Base-by-base conservation (phyloP, 352 stramenopile species). In the Hyaloperonospora brassicae region DNA sequence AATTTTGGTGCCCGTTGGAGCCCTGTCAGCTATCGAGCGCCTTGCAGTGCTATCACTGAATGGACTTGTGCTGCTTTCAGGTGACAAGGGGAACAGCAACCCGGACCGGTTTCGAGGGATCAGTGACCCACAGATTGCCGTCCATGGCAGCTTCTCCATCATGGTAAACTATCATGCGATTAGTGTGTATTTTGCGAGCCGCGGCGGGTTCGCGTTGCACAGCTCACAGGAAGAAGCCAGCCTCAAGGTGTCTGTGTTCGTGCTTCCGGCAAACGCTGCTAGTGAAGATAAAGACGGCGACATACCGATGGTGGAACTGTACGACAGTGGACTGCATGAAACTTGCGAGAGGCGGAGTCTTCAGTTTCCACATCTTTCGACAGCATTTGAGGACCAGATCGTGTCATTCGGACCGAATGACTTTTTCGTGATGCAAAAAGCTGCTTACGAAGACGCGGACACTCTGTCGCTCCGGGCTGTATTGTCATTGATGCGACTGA, bases 131-230 rank as follows among this genome's bases (percentile, higher is more conserved):
- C 91, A 98, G 62, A 97, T 98, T 34, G 93, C 94, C 0, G 81
- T 98, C 21, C 94, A 98, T 59, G 94, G 94, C 9, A 96, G 83
- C 34, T 97, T 98, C 61, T 97, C 85, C 1, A 80, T 98, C 47
- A 98, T 94, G 84, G 85, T 98, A 22, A 98, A 98, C 60, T 98
- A 97, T 64, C 91, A 97, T 61, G 88, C 89, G 3, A 95, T 97
- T 54, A 89, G 90, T 10, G 66, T 95, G 21, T 92, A 95, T 66
- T 90, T 95, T 53, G 93, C 87, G n/a, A 95, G 79, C 60, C 79
- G 86, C 27, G 86, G 86, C 4, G 91, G 91, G 17, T 97, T 97
- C 61, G 87, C 87, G 14, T 67, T 97, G 5, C 91, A 97, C 59
- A 96, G 93, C 51, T 84, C 87, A 13, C 84, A 96, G 54, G 87